Conservation (phyloP, 169 alveolate genomes). For the Cytauxzoon felis region DNA sequence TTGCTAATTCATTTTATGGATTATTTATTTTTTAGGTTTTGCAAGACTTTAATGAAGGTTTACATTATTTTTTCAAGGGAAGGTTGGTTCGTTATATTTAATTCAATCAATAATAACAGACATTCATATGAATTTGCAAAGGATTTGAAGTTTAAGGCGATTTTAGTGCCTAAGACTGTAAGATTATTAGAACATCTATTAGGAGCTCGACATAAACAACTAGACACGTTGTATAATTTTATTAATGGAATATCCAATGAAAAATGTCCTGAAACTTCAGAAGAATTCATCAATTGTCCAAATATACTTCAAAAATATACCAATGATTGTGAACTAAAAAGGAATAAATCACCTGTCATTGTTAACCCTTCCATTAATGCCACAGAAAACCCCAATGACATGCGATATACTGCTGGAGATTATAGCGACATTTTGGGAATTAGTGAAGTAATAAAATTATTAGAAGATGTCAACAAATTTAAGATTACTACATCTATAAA, state of each 20-base stretch:
- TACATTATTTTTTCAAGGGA: slow-evolving; percentile 1
- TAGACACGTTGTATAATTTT: neutral
- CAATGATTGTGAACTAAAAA: too few species aligned
- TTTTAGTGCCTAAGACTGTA: slow-evolving; percentile 13
- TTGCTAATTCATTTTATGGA: too few species aligned
- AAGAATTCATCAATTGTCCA: too few species aligned
- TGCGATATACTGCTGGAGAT: neutral
- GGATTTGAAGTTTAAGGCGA: neutral
- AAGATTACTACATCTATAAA: neutral
- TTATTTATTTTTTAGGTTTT: too few species aligned
- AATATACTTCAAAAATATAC: too few species aligned
- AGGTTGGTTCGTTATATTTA: neutral
- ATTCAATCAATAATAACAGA: neutral
- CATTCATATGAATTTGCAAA: neutral
- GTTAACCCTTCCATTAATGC: neutral
- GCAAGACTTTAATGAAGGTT: neutral
- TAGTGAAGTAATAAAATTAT: neutral
- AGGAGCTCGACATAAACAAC: slow-evolving; percentile 6
- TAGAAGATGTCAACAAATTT: neutral
- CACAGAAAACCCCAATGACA: neutral
- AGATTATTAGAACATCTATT: slow-evolving; percentile 15
- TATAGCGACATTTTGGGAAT: slow-evolving; percentile 1
- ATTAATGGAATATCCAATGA: too few species aligned
- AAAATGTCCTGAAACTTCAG: too few species aligned
- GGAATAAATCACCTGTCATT: neutral